phyloP scores from a whole-genome alignment of 78 protist genomes.

The Corallochytrium limacisporum region DNA sequence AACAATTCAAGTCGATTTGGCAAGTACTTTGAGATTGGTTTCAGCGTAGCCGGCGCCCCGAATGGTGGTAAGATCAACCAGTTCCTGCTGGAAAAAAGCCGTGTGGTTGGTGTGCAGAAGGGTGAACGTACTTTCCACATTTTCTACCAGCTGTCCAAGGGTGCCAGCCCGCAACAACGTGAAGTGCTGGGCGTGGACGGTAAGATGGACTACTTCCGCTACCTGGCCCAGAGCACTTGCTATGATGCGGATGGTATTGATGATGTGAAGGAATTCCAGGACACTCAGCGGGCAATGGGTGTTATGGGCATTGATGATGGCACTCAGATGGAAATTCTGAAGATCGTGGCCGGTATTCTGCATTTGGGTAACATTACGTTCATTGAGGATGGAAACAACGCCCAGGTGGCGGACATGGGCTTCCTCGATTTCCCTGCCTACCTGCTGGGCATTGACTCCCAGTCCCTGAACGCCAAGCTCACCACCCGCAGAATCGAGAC shows the following conservation, averaged over 20 bases:
- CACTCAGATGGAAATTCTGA: conserved; percentile 32
- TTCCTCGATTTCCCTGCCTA: neutral
- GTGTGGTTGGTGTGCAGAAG: conserved; percentile 12
- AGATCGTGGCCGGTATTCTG: conserved; percentile 67
- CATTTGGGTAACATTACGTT: conserved; percentile 39
- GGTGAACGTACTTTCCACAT: conserved; percentile 22
- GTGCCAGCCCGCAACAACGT: neutral
- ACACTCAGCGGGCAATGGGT: neutral
- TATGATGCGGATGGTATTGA: conserved; percentile 62
- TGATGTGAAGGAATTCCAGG: conserved; percentile 50
- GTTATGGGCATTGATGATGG: neutral
- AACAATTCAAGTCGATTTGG: conserved; percentile 86
- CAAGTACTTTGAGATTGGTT: conserved; percentile 65
- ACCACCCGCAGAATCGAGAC: conserved; percentile 4
- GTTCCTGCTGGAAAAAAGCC: conserved; percentile 42
- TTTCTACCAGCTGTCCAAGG: conserved; percentile 11
- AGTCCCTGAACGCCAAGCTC: neutral
- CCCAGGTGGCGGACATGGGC: neutral
- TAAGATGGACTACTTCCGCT: conserved; percentile 23
- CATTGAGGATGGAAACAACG: neutral
- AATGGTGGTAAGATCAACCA: conserved; percentile 57
- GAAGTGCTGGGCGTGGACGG: neutral
- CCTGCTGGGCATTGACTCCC: neutral
- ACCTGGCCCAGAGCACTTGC: conserved; percentile 28
- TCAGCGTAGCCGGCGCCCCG: conserved; percentile 57